Conservation (phyloP, 345 rosid species). For the Gossypium longicalyx region DNA sequence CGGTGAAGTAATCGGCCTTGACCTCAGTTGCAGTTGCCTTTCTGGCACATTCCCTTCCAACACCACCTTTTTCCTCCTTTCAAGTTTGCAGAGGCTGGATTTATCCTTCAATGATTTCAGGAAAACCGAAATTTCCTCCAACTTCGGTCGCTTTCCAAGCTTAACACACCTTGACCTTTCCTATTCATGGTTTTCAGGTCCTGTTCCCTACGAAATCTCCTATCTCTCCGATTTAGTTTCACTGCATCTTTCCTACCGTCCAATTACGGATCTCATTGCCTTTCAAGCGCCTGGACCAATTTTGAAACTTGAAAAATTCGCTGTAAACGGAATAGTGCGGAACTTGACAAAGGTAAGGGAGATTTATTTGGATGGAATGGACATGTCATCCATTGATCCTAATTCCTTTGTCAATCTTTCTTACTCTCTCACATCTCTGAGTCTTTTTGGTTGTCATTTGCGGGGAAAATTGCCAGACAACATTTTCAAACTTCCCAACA, state of each 20-base stretch:
- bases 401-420: conserved; percentile 1
- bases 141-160: background rate
- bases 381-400: conserved; percentile 15
- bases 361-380: background rate
- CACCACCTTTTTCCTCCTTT: background rate
- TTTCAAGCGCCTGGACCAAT: background rate
- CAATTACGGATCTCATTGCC: background rate
- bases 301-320: background rate
- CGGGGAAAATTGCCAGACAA: background rate
- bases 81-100: background rate
- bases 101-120: background rate
- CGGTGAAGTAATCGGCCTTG: background rate
- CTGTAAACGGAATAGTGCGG: background rate
- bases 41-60: background rate
- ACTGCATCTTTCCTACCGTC: background rate
- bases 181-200: background rate
- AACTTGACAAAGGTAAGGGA: background rate
- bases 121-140: background rate
- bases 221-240: conserved; percentile 1
- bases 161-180: conserved; percentile 6
- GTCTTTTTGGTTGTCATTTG: background rate
- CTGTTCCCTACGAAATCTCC: background rate
- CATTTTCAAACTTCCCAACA: conserved; percentile 9
- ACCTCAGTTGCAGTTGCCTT: conserved; percentile 1
- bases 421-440: background rate